Evolutionary conservation across 148 eudicot genomes (phyloP), one percentile per base, ranked within the genome.

Genomic region (Cornus florida): DNA sequence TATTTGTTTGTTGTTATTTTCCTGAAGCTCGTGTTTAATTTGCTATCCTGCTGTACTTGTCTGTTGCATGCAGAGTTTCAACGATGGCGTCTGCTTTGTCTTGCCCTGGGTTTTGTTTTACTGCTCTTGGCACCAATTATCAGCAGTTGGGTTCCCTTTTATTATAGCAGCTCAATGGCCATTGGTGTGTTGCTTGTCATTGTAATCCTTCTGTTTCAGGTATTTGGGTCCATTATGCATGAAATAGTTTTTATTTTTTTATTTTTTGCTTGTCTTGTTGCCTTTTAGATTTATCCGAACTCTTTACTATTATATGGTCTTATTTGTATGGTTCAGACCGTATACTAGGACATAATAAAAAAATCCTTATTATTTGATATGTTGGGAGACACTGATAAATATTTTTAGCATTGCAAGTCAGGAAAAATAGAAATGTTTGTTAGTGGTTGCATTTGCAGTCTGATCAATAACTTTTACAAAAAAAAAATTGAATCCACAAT

Each of bases 61-160:
- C 39, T 66, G 14, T 62, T 39, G 41, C 70, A 32, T 86, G 88
- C 95, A 96, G 99, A 87, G 77, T 90, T 90, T 77, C 98, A 93
- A 78, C 87, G 80, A 70, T 96, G 99, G 99, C 97, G 98, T 64
- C 72, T 93, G 62, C 28, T 91, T 76, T 89, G 83, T 79, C 94
- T 96, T 79, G 90, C 81, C 31, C 0, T 88, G 74, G 99, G 99
- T 77, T 62, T 96, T 64, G 50, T 88, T 62, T 60, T 93, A 46
- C 80, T 92, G 87, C 77, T 96, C 50, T 75, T 86, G 85, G 98
- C 98, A 78, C 98, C 99, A n/a, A 77, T 91, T 81, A 91, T 92
- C 72, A 92, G 97, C 88, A 80, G 87, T 79, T 96, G 94, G 93
- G 98, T 93, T 79, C 99, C 97, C 39, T 96, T 96, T 85, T 96